A percentile compares a stretch with the other conserved stretches of the same genome.
Evolutionary conservation across 2,329 filamentous ascomycete genomes (phyloP).

Genomic region (Didymella sp.): DNA sequence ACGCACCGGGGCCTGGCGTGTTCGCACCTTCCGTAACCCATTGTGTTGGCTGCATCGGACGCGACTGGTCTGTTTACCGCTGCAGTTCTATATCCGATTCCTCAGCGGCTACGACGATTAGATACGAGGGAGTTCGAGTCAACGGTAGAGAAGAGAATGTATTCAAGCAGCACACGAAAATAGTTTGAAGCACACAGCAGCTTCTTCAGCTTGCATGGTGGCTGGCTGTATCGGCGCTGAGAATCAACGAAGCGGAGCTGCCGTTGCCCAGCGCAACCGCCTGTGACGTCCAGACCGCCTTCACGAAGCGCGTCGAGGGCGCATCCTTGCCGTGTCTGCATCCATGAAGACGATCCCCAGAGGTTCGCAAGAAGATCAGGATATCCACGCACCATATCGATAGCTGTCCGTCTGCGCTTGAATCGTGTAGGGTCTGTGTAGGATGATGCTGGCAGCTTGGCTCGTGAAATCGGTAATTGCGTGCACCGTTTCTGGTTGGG

Average conservation of each 20-base stretch:
- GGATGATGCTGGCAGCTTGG: constrained; percentile 11
- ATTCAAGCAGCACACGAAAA: constrained; percentile 10
- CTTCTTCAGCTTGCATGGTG: constrained; percentile 27
- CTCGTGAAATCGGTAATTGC: constrained; percentile 9
- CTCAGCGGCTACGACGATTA: background rate
- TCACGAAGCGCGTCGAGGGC: background rate
- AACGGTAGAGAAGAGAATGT: background rate
- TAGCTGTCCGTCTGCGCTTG: constrained; percentile 2
- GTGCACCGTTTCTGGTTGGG: background rate
- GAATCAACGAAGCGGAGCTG: constrained; percentile 28
- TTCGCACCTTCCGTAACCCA: constrained; percentile 47
- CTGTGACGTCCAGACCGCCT: constrained; percentile 31
- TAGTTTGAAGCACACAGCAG: constrained; percentile 18
- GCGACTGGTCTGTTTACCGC: background rate
- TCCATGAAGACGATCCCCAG: constrained; percentile 23
- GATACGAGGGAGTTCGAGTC: background rate
- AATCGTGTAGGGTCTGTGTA: background rate
- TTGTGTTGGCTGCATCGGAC: constrained; percentile 38
- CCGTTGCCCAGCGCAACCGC: constrained; percentile 16
- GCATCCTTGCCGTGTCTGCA: constrained; percentile 21
- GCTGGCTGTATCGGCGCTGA: constrained; percentile 44
- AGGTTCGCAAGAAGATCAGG: background rate
- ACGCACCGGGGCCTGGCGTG: constrained; percentile 46
- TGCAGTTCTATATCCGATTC: background rate
- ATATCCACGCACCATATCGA: constrained; percentile 18